Evolutionary conservation across 2,329 filamentous ascomycete species (phyloP), one percentile per base, ranked within the genome.

Genomic region (Xylariaceae sp.): DNA sequence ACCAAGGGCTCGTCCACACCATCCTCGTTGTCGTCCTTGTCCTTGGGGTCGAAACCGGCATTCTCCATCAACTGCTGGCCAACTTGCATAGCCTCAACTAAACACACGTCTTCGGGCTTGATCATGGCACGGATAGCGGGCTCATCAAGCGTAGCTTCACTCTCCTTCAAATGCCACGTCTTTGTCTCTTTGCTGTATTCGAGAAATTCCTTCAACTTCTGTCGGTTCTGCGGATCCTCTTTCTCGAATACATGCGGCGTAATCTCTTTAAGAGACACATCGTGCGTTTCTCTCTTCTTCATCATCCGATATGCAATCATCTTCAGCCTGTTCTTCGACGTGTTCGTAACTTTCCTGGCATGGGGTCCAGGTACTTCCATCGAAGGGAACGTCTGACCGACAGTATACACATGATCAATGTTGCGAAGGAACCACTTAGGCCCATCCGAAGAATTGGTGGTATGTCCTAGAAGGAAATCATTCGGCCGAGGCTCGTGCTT

Each of bases 131-230:
- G 86, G 57, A 97, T 86, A 2, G 83, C 83, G 21, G 87, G 81
- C 66, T 92, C 88, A 55, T 95, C 90, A 12, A 92, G 89, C 19
- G 94, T 77, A 0, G 81, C 76, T 61, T 96, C 88, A 19, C 83
- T 83, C 8, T 83, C 76, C 47, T 82, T 83, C 58, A 95, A 80
- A 26, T 86, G 84, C 94, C 94, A 99, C 30, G 89, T 88, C 65
- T 92, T 92, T 49, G 86, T 81, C 16, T 91, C 87, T 66, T 95
- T 92, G 65, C 94, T 87, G 67, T 96, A 97, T 46, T 85, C 80
- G 62, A 99, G 85, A 69, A 99, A 97, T 64, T 99, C 94, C 66
- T 96, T 94, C 73, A 99, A 86, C 71, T 97, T 96, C 66, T 95
- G 92, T 32, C 94, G 84, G 63, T 96, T 97, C 67, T 97, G 92